Evolutionary conservation across 2,329 filamentous ascomycete species (phyloP).

Genomic region (Ophiocordyceps camponoti-saundersi): DNA sequence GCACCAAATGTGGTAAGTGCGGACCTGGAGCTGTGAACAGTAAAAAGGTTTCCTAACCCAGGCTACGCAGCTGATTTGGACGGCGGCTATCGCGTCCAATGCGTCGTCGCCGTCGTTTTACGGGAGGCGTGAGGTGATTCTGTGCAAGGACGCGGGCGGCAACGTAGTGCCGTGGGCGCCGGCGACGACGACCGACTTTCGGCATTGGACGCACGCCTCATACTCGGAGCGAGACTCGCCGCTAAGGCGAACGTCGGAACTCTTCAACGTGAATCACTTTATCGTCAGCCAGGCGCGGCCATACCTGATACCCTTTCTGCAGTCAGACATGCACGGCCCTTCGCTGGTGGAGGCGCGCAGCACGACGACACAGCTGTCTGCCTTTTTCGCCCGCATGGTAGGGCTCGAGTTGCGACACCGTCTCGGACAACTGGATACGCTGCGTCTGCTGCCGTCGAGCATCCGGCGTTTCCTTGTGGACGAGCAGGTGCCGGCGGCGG

Average conservation of each 20-base stretch:
- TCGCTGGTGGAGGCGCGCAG: slow-evolving; percentile 41
- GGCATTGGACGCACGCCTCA: slow-evolving; percentile 48
- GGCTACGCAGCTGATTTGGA: slow-evolving; percentile 51
- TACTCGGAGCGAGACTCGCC: slow-evolving; percentile 49
- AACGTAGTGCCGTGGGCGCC: slow-evolving; percentile 59
- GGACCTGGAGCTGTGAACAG: background rate
- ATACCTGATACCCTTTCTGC: slow-evolving; percentile 73
- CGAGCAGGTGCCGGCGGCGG: slow-evolving; percentile 63
- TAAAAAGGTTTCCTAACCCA: background rate
- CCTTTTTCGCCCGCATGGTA: slow-evolving; percentile 48
- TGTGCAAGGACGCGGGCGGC: slow-evolving; percentile 63
- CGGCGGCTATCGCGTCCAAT: slow-evolving; percentile 62
- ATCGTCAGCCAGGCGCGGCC: slow-evolving; percentile 85
- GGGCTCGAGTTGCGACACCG: slow-evolving; percentile 67
- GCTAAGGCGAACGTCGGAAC: slow-evolving; percentile 56
- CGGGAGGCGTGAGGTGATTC: slow-evolving; percentile 46
- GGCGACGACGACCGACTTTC: slow-evolving; percentile 42
- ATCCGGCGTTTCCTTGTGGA: slow-evolving; percentile 67
- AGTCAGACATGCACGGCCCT: slow-evolving; percentile 64
- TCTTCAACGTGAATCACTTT: slow-evolving; percentile 91
- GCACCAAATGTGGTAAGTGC: slow-evolving; percentile 73
- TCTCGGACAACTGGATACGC: slow-evolving; percentile 61
- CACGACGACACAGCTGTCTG: slow-evolving; percentile 38
- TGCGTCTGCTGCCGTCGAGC: slow-evolving; percentile 52
- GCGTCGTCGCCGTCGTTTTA: slow-evolving; percentile 48